These are phyloP conservation scores for Adansonia gregorii DNA, from an alignment of 441 rosid species.

Conservation along the genomic window DNA sequence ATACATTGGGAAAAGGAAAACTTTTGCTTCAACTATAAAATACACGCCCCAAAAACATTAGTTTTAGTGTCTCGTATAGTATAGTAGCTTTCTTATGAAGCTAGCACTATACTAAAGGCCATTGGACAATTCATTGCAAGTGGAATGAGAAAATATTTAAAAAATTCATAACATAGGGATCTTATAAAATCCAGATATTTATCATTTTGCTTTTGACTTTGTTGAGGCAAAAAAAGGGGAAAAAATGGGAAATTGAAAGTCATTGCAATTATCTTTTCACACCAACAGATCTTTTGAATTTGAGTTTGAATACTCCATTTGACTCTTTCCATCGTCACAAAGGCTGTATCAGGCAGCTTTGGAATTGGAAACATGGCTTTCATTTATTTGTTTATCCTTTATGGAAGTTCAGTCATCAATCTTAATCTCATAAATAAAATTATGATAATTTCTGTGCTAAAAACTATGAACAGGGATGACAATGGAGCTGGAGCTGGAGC, in stretches of 20 bases:
- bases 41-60: not conserved
- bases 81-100: not conserved
- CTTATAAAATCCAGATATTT: not conserved
- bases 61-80: not conserved
- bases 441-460: not conserved
- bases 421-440: not conserved
- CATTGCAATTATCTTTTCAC: conserved; percentile 7
- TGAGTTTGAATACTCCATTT: not conserved
- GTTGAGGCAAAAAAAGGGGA: conserved; percentile 1
- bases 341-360: not conserved
- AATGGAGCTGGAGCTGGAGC: not conserved
- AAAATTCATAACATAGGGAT: not conserved
- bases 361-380: not conserved
- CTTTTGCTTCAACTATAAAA: not conserved
- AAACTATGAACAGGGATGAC: not conserved
- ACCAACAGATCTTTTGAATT: not conserved
- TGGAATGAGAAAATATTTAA: conserved; percentile 1
- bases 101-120: not conserved
- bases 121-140: not conserved
- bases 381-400: not conserved
- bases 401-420: not conserved
- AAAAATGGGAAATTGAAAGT: not conserved
- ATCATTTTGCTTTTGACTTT: conserved; percentile 18
- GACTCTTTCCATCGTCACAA: not conserved
- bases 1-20: not conserved